These are phyloP conservation scores for Aspergillus fijiensis DNA, from an alignment of 2,329 filamentous ascomycete genomes.

Conservation along the genomic window DNA sequence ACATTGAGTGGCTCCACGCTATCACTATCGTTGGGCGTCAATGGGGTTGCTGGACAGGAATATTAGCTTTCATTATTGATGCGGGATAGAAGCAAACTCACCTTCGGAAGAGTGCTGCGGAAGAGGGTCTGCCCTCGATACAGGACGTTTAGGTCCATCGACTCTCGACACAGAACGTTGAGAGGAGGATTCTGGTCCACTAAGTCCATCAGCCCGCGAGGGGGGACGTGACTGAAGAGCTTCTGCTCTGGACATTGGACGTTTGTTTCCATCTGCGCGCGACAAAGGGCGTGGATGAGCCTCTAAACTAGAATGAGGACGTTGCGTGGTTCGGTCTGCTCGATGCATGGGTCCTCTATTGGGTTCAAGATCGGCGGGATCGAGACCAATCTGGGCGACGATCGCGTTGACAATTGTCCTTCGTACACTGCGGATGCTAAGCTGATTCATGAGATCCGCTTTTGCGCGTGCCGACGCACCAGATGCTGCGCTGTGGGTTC, in stretches of 20 bases:
- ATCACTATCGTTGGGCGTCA: slow-evolving; percentile 58
- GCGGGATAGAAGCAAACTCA: neutral
- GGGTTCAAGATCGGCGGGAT: slow-evolving; percentile 5
- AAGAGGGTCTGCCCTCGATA: slow-evolving; percentile 27
- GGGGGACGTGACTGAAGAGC: slow-evolving; percentile 12
- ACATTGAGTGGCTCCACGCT: slow-evolving; percentile 78
- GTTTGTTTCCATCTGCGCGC: slow-evolving; percentile 8
- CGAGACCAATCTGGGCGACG: slow-evolving; percentile 67
- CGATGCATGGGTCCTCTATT: slow-evolving; percentile 7
- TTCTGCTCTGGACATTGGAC: slow-evolving; percentile 7
- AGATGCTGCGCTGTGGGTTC: slow-evolving; percentile 43
- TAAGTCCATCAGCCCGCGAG: slow-evolving; percentile 28
- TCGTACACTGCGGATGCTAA: slow-evolving; percentile 79
- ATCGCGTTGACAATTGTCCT: slow-evolving; percentile 83
- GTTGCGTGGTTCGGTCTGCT: slow-evolving; percentile 23
- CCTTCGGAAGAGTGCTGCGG: slow-evolving; percentile 7
- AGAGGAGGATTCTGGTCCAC: neutral
- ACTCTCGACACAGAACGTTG: neutral
- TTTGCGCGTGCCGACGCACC: slow-evolving; percentile 80
- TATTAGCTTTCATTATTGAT: neutral
- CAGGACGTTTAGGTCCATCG: slow-evolving; percentile 14
- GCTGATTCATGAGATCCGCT: slow-evolving; percentile 81
- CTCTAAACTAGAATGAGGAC: slow-evolving; percentile 19
- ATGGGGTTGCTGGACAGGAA: neutral
- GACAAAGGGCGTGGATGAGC: slow-evolving; percentile 16